phyloP scores from a whole-genome alignment of 345 rosid species.

The Salix exigua region DNA sequence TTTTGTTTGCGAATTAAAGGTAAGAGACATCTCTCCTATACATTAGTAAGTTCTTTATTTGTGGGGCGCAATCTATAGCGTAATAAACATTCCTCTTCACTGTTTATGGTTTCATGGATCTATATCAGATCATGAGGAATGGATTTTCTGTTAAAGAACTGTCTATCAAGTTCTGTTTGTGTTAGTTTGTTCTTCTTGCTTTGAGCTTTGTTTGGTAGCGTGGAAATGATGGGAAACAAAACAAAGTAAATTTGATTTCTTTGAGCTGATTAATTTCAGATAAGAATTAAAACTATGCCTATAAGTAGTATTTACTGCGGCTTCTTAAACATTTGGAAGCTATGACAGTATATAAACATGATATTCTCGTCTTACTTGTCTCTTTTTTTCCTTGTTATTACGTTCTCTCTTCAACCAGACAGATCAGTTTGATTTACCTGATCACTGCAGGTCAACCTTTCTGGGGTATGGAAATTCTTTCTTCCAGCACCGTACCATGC shows the following conservation, averaged over 20 bases:
- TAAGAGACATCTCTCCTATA: neutral
- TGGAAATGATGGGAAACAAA: neutral
- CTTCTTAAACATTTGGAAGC: neutral
- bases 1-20: constrained; percentile 16
- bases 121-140: neutral
- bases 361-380: neutral
- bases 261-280: neutral
- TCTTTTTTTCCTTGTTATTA: neutral
- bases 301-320: neutral
- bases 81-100: neutral
- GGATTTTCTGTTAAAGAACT: neutral
- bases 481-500: constrained; percentile 38
- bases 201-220: neutral
- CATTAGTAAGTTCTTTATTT: neutral
- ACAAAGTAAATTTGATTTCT: neutral
- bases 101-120: neutral
- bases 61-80: neutral
- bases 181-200: neutral
- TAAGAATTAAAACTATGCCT: neutral
- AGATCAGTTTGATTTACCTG: constrained; percentile 10
- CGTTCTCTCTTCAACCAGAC: neutral
- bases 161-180: neutral
- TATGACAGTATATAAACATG: neutral
- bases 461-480: constrained; percentile 58
- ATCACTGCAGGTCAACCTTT: constrained; percentile 31